Evolutionary conservation across 1,139 yeast genomes (phyloP), one percentile per base, ranked within the genome.

Genomic region (Protomyces gravidus): DNA sequence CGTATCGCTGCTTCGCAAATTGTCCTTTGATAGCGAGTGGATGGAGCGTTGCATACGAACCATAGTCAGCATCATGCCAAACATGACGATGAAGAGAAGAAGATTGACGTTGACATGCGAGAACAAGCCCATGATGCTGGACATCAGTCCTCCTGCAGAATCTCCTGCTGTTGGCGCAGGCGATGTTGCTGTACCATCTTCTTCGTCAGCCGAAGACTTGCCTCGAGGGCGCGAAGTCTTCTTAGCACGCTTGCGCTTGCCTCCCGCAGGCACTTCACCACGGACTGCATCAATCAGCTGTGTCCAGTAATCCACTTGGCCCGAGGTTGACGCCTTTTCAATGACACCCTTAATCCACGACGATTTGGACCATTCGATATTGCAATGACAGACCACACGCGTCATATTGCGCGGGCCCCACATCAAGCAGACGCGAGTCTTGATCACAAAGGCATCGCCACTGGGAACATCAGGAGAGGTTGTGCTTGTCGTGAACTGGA

Each of bases 381-480:
- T 75, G 65, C 76, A 80, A 0, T 95, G 85, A 3, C 83, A 77
- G 17, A 84, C 83, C 50, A 90, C 64, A 60, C 77, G 78, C 2
- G 97, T 89, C 9, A 74, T 64, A 71, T 89, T 89, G 64, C 80
- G 78, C 2, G 78, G 78, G 1, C 81, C 95, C 98, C 98, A 94
- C 47, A 84, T 79, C 17, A 90, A 69, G 63, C 78, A 82, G 45
- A 69, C 69, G 61, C 82, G 79, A 0, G 97, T 86, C 60, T 81
- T 79, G 5, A 90, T 86, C 58, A 82, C 78, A 71, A 94, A 94
- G 1, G 88, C 78, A 66, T 80, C 81, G 3, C 99, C 99, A 61
- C 89, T 85, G 0, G 99, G 99, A 11, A 94, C 97, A 73, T 92
- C 97, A 0, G 97, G 98, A 0, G 96, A 86, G 25, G 78, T 78